A percentile compares a stretch with the other conserved stretches of the same genome.
Conservation (phyloP, 495 filamentous ascomycete species). For the Delitschia confertaspora region DNA sequence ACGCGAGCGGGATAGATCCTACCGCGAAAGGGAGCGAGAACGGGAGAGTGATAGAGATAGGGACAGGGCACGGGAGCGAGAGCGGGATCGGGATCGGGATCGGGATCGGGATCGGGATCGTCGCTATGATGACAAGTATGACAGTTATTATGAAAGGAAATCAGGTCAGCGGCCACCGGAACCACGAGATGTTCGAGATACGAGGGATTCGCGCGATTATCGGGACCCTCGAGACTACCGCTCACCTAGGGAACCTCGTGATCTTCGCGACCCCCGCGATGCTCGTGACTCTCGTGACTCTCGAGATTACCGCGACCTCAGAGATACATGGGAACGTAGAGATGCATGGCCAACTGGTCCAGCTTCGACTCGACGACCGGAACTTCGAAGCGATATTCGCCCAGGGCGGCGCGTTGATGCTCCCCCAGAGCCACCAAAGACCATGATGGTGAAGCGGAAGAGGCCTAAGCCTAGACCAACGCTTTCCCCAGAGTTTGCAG, state of each 20-base stretch:
- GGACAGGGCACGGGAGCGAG: conserved; percentile 1
- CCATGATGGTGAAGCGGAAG: conserved; percentile 51
- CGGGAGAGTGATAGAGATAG: conserved; percentile 32
- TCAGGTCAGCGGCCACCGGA: conserved; percentile 10
- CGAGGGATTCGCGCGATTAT: conserved; percentile 10
- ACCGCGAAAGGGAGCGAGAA: conserved; percentile 31
- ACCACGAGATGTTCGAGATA: conserved; percentile 8
- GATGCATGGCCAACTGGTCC: conserved; percentile 30
- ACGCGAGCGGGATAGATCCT: no score
- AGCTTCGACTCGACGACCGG: conserved; percentile 30
- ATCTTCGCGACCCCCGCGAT: conserved; percentile 7
- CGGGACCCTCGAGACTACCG: conserved; percentile 10
- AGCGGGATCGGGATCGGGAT: conserved; percentile 38
- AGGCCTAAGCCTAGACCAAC: conserved; percentile 62
- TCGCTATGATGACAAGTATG: conserved; percentile 30
- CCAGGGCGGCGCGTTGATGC: conserved; percentile 27
- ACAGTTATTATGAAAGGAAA: conserved; percentile 22
- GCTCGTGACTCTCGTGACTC: conserved; percentile 42
- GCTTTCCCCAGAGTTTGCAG: conserved; percentile 59
- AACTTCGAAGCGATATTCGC: conserved; percentile 38
- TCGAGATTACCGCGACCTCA: conserved; percentile 43
- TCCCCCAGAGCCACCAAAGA: conserved; percentile 42
- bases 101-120: conserved; percentile 28
- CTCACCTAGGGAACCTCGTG: conserved; percentile 6
- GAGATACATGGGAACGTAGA: conserved; percentile 6